These are phyloP conservation scores for Postia placenta DNA, from an alignment of 768 basidiomycete genomes.

Conservation along the genomic window DNA sequence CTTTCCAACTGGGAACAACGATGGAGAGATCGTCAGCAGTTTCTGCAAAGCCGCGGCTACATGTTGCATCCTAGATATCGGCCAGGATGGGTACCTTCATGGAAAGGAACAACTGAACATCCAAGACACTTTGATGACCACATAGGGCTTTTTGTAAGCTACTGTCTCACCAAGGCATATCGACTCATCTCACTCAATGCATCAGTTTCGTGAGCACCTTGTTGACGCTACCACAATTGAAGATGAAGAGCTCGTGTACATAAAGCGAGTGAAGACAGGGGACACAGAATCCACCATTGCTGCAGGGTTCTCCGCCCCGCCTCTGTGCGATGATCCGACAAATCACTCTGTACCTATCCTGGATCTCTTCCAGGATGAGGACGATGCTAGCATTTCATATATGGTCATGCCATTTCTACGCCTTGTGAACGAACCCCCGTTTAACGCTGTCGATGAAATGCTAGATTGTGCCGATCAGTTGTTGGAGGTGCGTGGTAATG, in stretches of 20 bases:
- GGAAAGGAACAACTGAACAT: constrained; percentile 7
- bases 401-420: constrained; percentile 20
- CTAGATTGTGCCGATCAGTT: constrained; percentile 16
- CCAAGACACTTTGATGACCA: constrained; percentile 11
- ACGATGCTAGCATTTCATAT: constrained; percentile 2
- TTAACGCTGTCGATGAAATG: constrained; percentile 13
- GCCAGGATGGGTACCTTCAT: constrained; percentile 15
- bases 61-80: constrained; percentile 10
- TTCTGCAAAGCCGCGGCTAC: constrained; percentile 5
- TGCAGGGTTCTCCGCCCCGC: not conserved
- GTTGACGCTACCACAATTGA: constrained; percentile 27
- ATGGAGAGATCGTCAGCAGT: not conserved
- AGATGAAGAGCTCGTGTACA: constrained; percentile 21
- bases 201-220: not conserved
- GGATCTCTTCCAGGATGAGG: constrained; percentile 12
- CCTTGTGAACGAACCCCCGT: constrained; percentile 9
- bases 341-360: constrained; percentile 22
- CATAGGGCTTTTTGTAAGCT: not conserved
- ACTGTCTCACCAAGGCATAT: too few relatives aligned
- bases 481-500: constrained; percentile 10
- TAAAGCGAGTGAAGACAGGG: constrained; percentile 20
- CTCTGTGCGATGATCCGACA: constrained; percentile 5
- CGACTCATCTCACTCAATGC: too few relatives aligned
- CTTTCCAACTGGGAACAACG: not conserved
- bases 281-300: constrained; percentile 14